Base-by-base conservation (phyloP, 2,329 filamentous ascomycete species). In the Endocalyx cinctus region DNA sequence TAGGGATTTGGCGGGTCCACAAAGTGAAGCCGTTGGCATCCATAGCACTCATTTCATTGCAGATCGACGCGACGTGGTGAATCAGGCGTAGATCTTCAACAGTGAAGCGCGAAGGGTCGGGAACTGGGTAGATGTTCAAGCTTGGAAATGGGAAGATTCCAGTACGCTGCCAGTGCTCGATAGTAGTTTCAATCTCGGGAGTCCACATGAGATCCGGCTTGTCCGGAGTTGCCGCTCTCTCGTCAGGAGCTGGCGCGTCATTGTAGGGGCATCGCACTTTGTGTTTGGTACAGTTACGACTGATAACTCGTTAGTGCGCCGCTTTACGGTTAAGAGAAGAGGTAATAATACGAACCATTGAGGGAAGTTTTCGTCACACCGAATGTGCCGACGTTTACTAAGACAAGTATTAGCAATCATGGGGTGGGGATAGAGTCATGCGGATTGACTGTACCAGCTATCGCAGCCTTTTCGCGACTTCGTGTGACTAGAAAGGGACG, bases 381-480 rank as follows among this genome's bases (percentile, higher is more conserved):
- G 79, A 59, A 98, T 98, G 64, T 98, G 92, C 59, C 92, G 81
- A 60, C 85, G 83, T 67, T 98, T 98, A 77, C 70, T 72, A 34
- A 12, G 39, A 6, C 13, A 6, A 15, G 17, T 42, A 36, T 47
- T 20, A 51, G 45, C 50, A 23, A 20, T 20, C 25, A 13, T 13
- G 17, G 10, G 5, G 26, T 17, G 28, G 11, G 17, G 29, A 13
- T 16, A n/a, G 13, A n/a, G 31, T 31, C n/a, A 12, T 16, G 26
- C 8, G 29, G 13, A 27, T 29, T 17, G 40, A 34, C 54, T 66
- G 43, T 67, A 73, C 69, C 92, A 98, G 42, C 88, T 95, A 55
- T 94, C 90, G 74, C 92, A 98, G 44, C 92, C 92, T 69, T 96
- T 97, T 58, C 92, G 83, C 54, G 90, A 97, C 72, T 98, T 98